These are phyloP conservation scores for Dactylis glomerata DNA, from an alignment of 176 grass and related monocot genomes.

Conservation along the genomic window DNA sequence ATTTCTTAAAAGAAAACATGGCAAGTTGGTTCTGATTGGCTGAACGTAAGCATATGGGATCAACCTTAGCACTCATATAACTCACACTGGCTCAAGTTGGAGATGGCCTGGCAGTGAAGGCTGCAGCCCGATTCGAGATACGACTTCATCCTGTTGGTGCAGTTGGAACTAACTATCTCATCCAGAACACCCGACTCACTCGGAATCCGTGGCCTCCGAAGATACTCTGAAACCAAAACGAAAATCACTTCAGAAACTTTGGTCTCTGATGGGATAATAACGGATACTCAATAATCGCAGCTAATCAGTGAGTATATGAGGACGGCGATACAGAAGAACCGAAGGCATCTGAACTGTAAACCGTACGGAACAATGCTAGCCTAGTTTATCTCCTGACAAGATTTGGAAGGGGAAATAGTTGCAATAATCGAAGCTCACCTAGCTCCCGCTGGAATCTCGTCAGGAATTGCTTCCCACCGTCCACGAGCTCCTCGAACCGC, in stretches of 20 bases:
- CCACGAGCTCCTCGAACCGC: conserved; percentile 55
- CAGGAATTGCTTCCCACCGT: conserved; percentile 50
- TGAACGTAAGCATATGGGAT: not conserved
- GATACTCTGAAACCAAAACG: conserved; percentile 36
- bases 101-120: conserved; percentile 27
- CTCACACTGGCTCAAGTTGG: conserved; percentile 69
- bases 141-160: conserved; percentile 52
- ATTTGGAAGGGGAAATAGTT: not conserved
- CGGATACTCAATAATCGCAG: not conserved
- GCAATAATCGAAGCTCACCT: conserved; percentile 36
- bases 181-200: conserved; percentile 26
- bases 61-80: not conserved
- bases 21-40: too few relatives aligned
- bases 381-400: not conserved
- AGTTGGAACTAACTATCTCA: conserved; percentile 54
- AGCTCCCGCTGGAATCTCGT: conserved; percentile 39
- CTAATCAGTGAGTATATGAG: not conserved
- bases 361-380: not conserved
- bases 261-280: not conserved
- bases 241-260: not conserved
- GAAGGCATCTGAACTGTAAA: not conserved
- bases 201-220: conserved; percentile 36
- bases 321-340: too few relatives aligned
- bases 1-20: not conserved
- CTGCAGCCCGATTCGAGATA: conserved; percentile 60